Evolutionary conservation across 192 early-diverging fungal genomes (phyloP), one percentile per base, ranked within the genome.

Genomic region (Backusella circina): DNA sequence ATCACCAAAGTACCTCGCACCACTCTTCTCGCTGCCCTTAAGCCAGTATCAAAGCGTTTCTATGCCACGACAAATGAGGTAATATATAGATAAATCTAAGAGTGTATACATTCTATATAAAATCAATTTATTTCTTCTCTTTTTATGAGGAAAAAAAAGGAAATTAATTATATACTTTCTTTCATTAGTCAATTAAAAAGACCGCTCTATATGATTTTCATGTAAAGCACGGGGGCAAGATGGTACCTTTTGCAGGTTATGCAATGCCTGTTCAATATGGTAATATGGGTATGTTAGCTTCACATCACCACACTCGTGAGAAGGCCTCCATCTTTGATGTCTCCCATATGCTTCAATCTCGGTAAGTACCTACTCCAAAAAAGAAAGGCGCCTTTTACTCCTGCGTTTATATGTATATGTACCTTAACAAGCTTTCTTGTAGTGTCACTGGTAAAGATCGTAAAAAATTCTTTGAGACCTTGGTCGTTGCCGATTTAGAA

Each of bases 221-320:
- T 87, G 89, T 95, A 41, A 77, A 88, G 78, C 87, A 97, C 74
- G 95, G 95, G 30, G 98, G 93, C 47, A 97, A 95, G 88, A 98
- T 99, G 92, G 97, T 97, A 16, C 94, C 95, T 37, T 99, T 98
- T 85, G 98, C 98, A 74, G 98, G 97, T 5, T 98, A 94, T 91
- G 87, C 88, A 72, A 99, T 99, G 98, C 98, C 98, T 37, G 92
- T 99, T 71, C 91, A 93, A 77, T 99, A 98, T 82, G 75, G 87
- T 32, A 87, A 88, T 77, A 87, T 92, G 81, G 96, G 97, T 50
- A 91, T 95, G 8, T 85, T 98, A 33, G 92, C 92, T 41, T 95
- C 94, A n/a, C 98, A 98, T 81, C 82, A 90, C 47, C 93, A 93
- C 82, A 97, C 96, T 26, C 88, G 98, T 75, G 82, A 91, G 78